Evolutionary conservation across 495 filamentous ascomycete genomes (phyloP), one percentile per base, ranked within the genome.

Genomic region (Annulohypoxylon maeteangense): DNA sequence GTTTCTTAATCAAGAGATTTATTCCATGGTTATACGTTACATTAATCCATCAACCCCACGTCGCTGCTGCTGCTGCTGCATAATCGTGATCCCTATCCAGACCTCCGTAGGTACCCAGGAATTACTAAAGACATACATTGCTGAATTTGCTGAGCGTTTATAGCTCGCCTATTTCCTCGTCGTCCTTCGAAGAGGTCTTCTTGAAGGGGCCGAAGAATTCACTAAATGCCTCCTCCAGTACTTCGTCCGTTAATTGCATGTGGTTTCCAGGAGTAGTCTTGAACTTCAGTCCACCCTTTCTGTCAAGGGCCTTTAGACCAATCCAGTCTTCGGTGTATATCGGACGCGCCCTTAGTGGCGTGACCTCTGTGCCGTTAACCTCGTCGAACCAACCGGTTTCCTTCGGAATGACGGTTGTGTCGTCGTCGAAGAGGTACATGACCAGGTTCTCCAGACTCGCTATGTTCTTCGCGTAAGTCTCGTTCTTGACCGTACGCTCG

Each of bases 291-390:
- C 87, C 90, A 1, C 89, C 92, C 81, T 91, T 88, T 79, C 91
- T 83, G 81, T 96, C 96, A 75, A 99, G 80, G 72, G 80, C 81
- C 80, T 87, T 92, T 81, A 99, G 80, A 1, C 95, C 95, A 20
- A 99, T 71, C 95, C 95, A 99, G 82, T 99, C 95, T 82, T 98
- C 92, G 74, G 86, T 87, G 76, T 97, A 98, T 29, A 98, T 78
- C 60, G 78, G 80, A 63, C 92, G 82, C n/a, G 96, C 86, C 62
- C 87, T 81, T 79, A 99, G 79, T 44, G 83, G 82, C 32, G 86
- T 93, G 23, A 90, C 84, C 68, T 88, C 85, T 12, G 88, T 91
- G 36, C 81, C 82, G 80, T 97, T 93, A 18, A 95, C 89, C 75
- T 98, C 94, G 10, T 89, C 89, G 81, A 98, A 99, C 89, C 93